Base-by-base conservation (phyloP, 257 asterid species). In the Plectranthus barbatus region DNA sequence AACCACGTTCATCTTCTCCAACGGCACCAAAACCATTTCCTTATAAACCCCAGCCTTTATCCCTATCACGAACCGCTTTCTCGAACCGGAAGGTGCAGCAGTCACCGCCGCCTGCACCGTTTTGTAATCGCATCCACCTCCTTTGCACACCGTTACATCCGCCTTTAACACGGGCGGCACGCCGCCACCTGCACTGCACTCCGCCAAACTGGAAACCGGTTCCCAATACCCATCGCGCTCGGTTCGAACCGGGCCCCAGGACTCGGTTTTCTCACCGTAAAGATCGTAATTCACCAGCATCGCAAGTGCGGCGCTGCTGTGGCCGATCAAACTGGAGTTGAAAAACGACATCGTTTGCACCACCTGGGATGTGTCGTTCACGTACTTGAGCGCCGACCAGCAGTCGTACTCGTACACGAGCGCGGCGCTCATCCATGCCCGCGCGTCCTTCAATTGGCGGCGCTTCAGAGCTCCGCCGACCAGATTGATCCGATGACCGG, bases 341-440 rank as follows among this genome's bases (percentile, higher is more conserved):
- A 84, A 31, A 53, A 84, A 86, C 60, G 71, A 0, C 83, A 84
- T 83, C 8, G 95, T 80, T 9, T 72, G 23, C 21, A 60, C 75
- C 17, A 80, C 96, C 42, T 47, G 55, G 0, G 74, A 21, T 52
- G 86, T 76, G 4, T 65, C n/a, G n/a, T n/a, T n/a, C n/a, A n/a
- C n/a, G n/a, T n/a, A n/a, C n/a, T n/a, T n/a, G n/a, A n/a, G n/a
- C n/a, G n/a, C n/a, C n/a, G n/a, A n/a, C n/a, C n/a, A n/a, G n/a
- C n/a, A n/a, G n/a, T n/a, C n/a, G n/a, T n/a, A n/a, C n/a, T n/a
- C n/a, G n/a, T n/a, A n/a, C n/a, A n/a, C n/a, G n/a, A n/a, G n/a
- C n/a, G n/a, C 79, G 73, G 82, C 82, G 66, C 90, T 78, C 83
- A 77, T 61, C 95, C 90, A 86, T 9, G 95, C 95, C 17, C 95